Base-by-base conservation (phyloP, 805 yeast species). In the Jamesozyma spencerorum region DNA sequence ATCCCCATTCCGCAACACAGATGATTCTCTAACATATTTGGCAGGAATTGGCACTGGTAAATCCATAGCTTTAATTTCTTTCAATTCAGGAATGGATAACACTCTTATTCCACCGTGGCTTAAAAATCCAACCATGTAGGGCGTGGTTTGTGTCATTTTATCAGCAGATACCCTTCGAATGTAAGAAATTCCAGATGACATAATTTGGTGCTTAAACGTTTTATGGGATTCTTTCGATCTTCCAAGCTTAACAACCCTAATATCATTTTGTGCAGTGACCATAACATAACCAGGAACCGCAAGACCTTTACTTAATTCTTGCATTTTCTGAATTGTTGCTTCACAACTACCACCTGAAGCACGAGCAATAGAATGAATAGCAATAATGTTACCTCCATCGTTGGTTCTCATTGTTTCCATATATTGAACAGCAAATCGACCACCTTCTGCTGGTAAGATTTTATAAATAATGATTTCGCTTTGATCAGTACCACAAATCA, bases 381-480 rank as follows among this genome's bases (percentile, higher is more conserved):
- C 64, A 1, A 66, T 64, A 14, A 88, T 70, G 2, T 73, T 69
- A 1, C 75, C 51, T 12, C 34, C 65, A 26, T 71, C 75, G 36
- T 74, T 73, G 0, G 75, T 65, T 31, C 69, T 70, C 5, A 72
- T 61, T 0, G 63, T 56, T 31, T 69, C 79, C 6, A 74, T 66
- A 42, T 70, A 70, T 19, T 70, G 70, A 0, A 77, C 82, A 22
- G 66, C 63, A 54, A 78, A 86, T 37, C 77, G 66, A 0, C 90
- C 92, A 34, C 70, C 60, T 0, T 70, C 64, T 33, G 70, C 71
- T 1, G 94, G 94, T 3, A 78, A 55, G 2, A 88, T 60, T 51
- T 79, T 77, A 60, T 72, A 85, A 0, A 77, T 69, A 20, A 80
- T 45, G 11, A 86, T 54, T 41, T 84, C 82, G 14, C 97, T 97